Evolutionary conservation across 2,329 filamentous ascomycete species (phyloP).

Genomic region (Cladophialophora carrionii): DNA sequence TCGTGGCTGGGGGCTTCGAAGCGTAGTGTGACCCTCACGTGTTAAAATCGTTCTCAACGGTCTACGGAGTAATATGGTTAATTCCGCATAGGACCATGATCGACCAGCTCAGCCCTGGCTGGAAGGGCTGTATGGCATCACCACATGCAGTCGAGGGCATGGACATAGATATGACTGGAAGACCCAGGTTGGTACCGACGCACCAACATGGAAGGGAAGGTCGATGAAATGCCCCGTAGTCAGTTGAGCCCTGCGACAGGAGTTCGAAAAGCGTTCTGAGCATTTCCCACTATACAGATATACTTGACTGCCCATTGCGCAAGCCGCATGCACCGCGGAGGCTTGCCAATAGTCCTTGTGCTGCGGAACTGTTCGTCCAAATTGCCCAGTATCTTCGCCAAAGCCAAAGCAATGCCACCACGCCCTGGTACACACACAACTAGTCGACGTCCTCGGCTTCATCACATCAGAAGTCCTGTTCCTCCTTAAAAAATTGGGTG

Average conservation of each 20-base stretch:
- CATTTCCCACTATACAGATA: background rate
- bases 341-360: background rate
- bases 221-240: background rate
- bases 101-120: background rate
- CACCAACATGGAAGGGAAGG: background rate
- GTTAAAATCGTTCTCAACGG: background rate
- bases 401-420: conserved; percentile 15
- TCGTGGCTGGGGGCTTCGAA: background rate
- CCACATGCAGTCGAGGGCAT: background rate
- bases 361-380: conserved; percentile 18
- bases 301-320: background rate
- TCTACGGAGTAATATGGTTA: background rate
- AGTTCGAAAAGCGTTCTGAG: background rate
- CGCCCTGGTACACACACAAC: conserved; percentile 23
- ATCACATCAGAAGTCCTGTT: conserved; percentile 79
- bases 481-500: conserved; percentile 96
- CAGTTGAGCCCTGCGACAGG: background rate
- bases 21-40: background rate
- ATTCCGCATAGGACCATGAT: background rate
- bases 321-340: background rate
- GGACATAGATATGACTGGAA: background rate
- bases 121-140: background rate
- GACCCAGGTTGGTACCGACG: background rate
- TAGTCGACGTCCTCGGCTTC: conserved; percentile 3
- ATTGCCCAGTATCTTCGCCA: conserved; percentile 13